Evolutionary conservation across 305 asterid species (phyloP).

Genomic region (Fraxinus paxiana): DNA sequence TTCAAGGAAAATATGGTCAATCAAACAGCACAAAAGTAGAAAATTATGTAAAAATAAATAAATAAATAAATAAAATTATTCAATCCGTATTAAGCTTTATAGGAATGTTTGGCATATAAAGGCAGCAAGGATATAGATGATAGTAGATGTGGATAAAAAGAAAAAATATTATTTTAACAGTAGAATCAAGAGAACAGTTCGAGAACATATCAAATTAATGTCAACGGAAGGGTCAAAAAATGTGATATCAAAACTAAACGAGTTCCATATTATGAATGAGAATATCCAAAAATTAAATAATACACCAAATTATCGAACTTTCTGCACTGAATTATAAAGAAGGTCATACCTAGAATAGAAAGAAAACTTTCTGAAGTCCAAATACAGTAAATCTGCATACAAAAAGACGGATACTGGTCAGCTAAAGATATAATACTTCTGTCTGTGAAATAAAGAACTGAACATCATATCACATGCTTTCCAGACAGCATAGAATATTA

Average conservation of each 20-base stretch:
- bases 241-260: conserved; percentile 24
- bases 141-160: neutral
- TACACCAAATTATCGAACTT: conserved; percentile 30
- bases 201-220: conserved; percentile 20
- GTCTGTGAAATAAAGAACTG: neutral
- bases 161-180: neutral
- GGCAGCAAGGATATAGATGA: neutral
- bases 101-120: neutral
- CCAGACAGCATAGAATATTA: neutral
- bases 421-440: conserved; percentile 7
- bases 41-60: too few relatives aligned
- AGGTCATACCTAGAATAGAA: conserved; percentile 4
- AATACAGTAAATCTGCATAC: conserved; percentile 47
- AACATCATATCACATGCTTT: conserved; percentile 1
- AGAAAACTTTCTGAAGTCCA: conserved; percentile 38
- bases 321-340: conserved; percentile 32
- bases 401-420: conserved; percentile 17
- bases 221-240: conserved; percentile 23
- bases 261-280: conserved; percentile 26
- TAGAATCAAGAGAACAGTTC: neutral
- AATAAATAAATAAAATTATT: neutral
- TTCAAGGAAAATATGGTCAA: neutral
- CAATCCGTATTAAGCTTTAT: neutral
- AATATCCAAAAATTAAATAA: neutral
- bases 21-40: neutral